phyloP scores from a whole-genome alignment of 257 asterid species.

The Ophiorrhiza pumila region DNA sequence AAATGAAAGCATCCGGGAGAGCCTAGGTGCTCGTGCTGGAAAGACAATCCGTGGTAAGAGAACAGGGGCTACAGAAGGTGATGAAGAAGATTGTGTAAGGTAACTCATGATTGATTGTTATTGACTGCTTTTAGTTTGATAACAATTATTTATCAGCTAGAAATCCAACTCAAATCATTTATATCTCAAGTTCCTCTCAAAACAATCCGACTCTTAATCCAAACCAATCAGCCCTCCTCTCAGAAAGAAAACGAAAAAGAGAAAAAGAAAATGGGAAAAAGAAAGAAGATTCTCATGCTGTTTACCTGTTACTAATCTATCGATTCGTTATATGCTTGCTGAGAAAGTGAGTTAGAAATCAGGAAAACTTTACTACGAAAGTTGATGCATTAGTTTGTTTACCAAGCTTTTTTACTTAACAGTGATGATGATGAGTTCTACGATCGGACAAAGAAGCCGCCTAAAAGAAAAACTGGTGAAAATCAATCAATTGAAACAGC shows the following conservation, averaged over 20 bases:
- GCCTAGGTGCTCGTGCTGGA: conserved; percentile 87
- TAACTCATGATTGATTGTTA: conserved; percentile 20
- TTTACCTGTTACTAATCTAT: neutral
- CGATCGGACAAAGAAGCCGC: conserved; percentile 72
- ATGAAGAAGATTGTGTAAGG: conserved; percentile 71
- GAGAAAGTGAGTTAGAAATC: neutral
- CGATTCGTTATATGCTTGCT: neutral
- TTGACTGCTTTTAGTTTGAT: neutral
- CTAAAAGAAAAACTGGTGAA: conserved; percentile 59
- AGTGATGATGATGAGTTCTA: conserved; percentile 95
- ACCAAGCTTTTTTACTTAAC: conserved; percentile 25
- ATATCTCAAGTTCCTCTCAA: neutral
- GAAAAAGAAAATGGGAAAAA: neutral
- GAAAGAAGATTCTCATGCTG: neutral
- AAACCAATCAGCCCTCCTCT: neutral
- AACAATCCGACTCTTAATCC: no score
- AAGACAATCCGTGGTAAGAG: conserved; percentile 56
- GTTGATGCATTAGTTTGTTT: neutral
- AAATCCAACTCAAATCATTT: neutral
- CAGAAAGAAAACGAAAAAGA: neutral
- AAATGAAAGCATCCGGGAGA: conserved; percentile 91
- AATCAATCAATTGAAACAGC: conserved; percentile 85
- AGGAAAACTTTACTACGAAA: neutral
- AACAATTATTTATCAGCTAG: neutral
- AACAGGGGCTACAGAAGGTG: conserved; percentile 57